These are phyloP conservation scores for Cladosporium sp. DNA, from an alignment of 2,329 filamentous ascomycete species.

Conservation along the genomic window DNA sequence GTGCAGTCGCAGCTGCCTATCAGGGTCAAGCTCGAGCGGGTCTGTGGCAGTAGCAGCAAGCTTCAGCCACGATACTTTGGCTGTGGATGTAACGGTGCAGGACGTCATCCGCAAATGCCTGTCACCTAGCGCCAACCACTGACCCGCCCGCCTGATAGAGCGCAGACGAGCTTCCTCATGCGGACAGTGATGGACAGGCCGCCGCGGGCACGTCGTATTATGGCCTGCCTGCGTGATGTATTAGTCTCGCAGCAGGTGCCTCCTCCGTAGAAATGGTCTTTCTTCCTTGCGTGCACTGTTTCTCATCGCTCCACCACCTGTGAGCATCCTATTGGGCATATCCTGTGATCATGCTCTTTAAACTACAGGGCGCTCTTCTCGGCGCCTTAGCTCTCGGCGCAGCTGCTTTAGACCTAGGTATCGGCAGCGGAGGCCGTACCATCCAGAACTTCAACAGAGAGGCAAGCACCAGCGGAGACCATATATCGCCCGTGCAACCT, in stretches of 20 bases:
- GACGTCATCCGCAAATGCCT: conserved; percentile 3
- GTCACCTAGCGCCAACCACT: neutral
- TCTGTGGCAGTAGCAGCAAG: neutral
- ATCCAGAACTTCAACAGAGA: neutral
- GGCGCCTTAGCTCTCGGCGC: neutral
- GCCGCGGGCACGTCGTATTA: conserved; percentile 2
- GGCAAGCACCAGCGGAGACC: neutral
- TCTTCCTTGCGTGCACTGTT: neutral
- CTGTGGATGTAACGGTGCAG: neutral
- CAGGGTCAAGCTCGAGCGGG: neutral
- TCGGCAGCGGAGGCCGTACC: conserved; percentile 7
- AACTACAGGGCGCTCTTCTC: neutral
- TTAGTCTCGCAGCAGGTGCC: neutral
- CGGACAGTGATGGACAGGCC: conserved; percentile 7
- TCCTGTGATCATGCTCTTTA: neutral
- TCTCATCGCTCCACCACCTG: neutral
- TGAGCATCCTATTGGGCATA: neutral
- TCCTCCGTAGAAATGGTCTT: neutral
- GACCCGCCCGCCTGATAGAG: conserved; percentile 8
- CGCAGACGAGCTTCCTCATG: conserved; percentile 8
- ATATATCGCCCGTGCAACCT: neutral
- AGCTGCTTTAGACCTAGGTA: neutral
- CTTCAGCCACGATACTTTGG: conserved; percentile 4
- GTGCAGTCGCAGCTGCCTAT: neutral
- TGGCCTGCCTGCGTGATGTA: neutral